phyloP scores from a whole-genome alignment of 495 filamentous ascomycete species.

The Tuber aestivum region DNA sequence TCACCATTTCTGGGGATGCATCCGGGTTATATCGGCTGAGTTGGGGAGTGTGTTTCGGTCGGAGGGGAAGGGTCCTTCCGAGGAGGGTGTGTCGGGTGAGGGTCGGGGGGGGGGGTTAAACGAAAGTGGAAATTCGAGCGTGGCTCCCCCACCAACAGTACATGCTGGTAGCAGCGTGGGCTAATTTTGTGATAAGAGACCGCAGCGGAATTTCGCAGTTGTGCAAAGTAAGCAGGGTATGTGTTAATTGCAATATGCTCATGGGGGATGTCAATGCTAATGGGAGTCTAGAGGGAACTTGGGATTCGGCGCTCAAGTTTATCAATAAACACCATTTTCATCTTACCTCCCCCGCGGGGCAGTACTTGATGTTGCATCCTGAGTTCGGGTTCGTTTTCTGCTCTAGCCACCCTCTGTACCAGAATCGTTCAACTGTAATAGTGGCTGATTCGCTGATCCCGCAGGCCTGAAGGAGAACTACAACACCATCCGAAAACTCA shows the following conservation, averaged over 20 bases:
- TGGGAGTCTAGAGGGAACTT: slow-evolving; percentile 23
- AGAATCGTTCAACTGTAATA: not conserved
- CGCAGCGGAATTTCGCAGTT: slow-evolving; percentile 35
- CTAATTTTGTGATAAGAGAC: slow-evolving; percentile 24
- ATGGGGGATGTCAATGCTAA: not conserved
- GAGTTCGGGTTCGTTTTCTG: slow-evolving; percentile 58
- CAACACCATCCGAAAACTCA: slow-evolving; percentile 58
- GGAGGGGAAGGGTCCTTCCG: slow-evolving; percentile 46
- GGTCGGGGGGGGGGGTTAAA: slow-evolving; percentile 6
- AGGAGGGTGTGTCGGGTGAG: slow-evolving; percentile 25
- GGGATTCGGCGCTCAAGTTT: slow-evolving; percentile 52
- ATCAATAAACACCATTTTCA: slow-evolving; percentile 68
- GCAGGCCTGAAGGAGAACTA: slow-evolving; percentile 65
- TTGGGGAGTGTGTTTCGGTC: slow-evolving; percentile 68
- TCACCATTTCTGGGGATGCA: slow-evolving; percentile 84
- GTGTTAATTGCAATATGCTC: not conserved
- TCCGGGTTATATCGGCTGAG: slow-evolving; percentile 74
- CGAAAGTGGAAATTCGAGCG: not conserved
- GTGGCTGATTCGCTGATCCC: slow-evolving; percentile 68
- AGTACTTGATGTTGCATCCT: slow-evolving; percentile 70
- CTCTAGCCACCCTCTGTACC: not conserved
- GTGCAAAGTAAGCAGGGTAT: slow-evolving; percentile 28
- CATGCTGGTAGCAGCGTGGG: slow-evolving; percentile 18
- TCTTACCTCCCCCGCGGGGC: slow-evolving; percentile 60
- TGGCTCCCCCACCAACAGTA: slow-evolving; percentile 10